Conservation (phyloP, 106 monocot species). For the Iris macrosiphon region DNA sequence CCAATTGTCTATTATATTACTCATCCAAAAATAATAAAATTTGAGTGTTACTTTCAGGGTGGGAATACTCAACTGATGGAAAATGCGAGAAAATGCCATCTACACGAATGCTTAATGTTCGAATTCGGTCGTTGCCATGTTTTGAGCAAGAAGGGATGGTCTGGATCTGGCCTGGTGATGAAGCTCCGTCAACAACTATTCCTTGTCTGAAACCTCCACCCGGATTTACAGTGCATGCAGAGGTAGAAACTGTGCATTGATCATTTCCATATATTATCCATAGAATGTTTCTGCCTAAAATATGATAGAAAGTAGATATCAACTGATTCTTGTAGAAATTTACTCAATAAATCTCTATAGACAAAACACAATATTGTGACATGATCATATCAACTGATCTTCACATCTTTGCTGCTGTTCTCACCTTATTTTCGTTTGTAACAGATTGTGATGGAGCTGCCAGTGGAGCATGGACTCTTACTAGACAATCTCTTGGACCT, state of each 20-base stretch:
- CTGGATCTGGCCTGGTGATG: constrained; percentile 97
- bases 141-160: constrained; percentile 92
- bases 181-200: constrained; percentile 52
- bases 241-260: constrained; percentile 34
- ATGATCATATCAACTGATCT: not conserved
- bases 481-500: constrained; percentile 98
- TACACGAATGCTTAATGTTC: constrained; percentile 56
- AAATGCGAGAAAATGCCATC: constrained; percentile 99
- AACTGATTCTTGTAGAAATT: not conserved
- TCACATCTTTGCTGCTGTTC: not conserved
- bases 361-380: no score
- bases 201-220: constrained; percentile 83
- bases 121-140: constrained; percentile 75
- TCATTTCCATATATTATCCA: not conserved
- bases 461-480: constrained; percentile 94
- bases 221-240: constrained; percentile 85
- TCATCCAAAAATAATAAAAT: no score
- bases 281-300: not conserved
- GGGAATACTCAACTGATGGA: constrained; percentile 97
- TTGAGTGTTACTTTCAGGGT: constrained; percentile 68
- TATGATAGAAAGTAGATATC: no score
- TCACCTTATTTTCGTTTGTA: constrained; percentile 9
- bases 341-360: no score
- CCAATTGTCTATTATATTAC: no score
- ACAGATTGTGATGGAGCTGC: constrained; percentile 97